phyloP scores from a whole-genome alignment of 306 rosid species.

The Pyrus communis region DNA sequence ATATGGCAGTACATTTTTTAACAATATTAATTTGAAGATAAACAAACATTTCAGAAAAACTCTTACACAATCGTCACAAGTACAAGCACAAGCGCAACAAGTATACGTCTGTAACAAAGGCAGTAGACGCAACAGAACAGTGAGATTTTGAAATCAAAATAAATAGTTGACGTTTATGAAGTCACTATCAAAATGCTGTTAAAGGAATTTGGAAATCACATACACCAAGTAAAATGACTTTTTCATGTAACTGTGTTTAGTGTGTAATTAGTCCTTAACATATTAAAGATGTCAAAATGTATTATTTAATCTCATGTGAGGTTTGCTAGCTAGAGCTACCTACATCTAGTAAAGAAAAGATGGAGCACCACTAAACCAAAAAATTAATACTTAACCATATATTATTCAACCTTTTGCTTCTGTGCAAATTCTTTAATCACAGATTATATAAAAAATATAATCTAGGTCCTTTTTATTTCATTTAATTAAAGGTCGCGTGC shows the following conservation, averaged over 20 bases:
- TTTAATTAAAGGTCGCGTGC: conserved; percentile 17
- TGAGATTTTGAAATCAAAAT: background rate
- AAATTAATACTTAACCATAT: background rate
- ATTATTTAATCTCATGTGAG: background rate
- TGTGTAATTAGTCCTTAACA: background rate
- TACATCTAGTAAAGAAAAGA: background rate
- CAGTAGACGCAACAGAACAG: background rate
- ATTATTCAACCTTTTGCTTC: background rate
- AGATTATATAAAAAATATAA: background rate
- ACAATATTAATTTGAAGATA: background rate
- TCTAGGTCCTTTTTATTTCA: background rate
- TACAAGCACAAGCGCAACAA: background rate
- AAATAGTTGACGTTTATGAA: conserved; percentile 14
- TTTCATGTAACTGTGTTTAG: background rate
- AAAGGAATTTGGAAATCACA: conserved; percentile 6
- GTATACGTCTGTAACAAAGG: background rate
- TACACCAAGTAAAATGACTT: background rate
- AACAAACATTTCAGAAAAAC: too few relatives aligned
- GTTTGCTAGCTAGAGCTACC: background rate
- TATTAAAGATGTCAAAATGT: background rate
- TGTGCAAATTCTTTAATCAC: background rate
- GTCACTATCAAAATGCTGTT: background rate
- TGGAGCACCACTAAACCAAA: background rate
- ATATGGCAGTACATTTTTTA: too few relatives aligned
- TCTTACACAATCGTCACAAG: too few relatives aligned